Conservation (phyloP, 2,329 filamentous ascomycete genomes). For the Penicillium sp. region DNA sequence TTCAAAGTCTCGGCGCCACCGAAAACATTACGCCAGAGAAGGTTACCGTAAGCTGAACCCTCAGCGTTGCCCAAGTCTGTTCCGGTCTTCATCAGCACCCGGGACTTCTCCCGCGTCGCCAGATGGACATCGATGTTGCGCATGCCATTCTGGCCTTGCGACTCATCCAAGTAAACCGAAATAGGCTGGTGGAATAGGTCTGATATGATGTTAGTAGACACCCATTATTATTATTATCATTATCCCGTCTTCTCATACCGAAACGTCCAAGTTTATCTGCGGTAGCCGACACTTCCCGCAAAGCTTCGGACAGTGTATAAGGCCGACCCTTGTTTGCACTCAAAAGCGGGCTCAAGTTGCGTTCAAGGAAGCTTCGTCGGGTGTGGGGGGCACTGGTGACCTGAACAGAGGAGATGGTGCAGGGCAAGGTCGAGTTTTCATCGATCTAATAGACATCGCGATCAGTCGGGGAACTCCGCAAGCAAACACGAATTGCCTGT, state of each 20-base stretch:
- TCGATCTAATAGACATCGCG: constrained; percentile 55
- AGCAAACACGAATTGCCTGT: not conserved
- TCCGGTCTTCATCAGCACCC: constrained; percentile 85
- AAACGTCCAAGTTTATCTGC: constrained; percentile 75
- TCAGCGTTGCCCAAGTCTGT: constrained; percentile 93
- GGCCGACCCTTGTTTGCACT: constrained; percentile 62
- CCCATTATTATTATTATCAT: not conserved
- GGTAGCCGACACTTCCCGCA: constrained; percentile 67
- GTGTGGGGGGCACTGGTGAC: constrained; percentile 81
- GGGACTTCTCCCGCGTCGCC: constrained; percentile 72
- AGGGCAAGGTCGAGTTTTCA: constrained; percentile 80
- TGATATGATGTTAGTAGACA: constrained; percentile 37
- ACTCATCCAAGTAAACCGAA: constrained; percentile 75
- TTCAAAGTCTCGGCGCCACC: constrained; percentile 89
- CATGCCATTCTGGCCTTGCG: constrained; percentile 62
- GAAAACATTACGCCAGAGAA: constrained; percentile 86
- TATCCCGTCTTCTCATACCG: constrained; percentile 52
- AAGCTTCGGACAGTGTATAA: constrained; percentile 76
- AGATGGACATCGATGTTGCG: constrained; percentile 81
- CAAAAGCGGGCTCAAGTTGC: constrained; percentile 74
- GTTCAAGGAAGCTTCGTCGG: constrained; percentile 77
- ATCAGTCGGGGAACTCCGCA: constrained; percentile 15
- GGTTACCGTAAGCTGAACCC: constrained; percentile 86
- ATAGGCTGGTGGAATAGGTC: constrained; percentile 86
- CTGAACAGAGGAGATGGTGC: constrained; percentile 80